These are phyloP conservation scores for Cardamine resedifolia DNA, from an alignment of 345 rosid genomes.

Conservation along the genomic window DNA sequence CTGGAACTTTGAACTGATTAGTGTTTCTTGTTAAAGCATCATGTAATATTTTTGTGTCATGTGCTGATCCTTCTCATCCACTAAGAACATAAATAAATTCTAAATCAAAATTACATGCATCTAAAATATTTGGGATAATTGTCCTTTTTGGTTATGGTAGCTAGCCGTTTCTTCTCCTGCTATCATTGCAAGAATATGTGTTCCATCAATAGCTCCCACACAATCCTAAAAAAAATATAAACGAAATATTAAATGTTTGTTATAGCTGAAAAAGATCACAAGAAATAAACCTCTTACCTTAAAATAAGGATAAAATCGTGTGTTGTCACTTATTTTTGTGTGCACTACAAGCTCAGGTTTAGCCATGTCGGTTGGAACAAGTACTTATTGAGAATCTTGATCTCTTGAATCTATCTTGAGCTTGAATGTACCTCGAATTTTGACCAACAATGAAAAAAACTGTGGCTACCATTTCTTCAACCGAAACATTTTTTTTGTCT, in stretches of 20 bases:
- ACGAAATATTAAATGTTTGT: not conserved
- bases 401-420: constrained; percentile 8
- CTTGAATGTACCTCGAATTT: not conserved
- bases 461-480: constrained; percentile 11
- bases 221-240: not conserved
- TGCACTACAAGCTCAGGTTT: not conserved
- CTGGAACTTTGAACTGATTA: not conserved
- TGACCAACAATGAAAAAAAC: constrained; percentile 7
- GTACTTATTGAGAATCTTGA: constrained; percentile 18
- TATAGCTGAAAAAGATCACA: not conserved
- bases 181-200: not conserved
- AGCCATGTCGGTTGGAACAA: constrained; percentile 12
- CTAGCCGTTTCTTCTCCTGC: not conserved
- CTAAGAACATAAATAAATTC: not conserved
- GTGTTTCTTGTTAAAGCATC: not conserved
- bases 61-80: not conserved
- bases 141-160: not conserved
- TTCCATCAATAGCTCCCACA: constrained; percentile 3
- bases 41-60: not conserved
- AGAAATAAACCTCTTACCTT: not conserved
- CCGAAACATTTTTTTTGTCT: no score
- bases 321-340: not conserved
- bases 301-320: constrained; percentile 12
- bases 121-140: not conserved
- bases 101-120: constrained; percentile 13